A percentile compares a stretch with the other conserved stretches of the same genome.
phyloP scores from a whole-genome alignment of 805 yeast genomes.

The Tetrapisispora fleetii region DNA sequence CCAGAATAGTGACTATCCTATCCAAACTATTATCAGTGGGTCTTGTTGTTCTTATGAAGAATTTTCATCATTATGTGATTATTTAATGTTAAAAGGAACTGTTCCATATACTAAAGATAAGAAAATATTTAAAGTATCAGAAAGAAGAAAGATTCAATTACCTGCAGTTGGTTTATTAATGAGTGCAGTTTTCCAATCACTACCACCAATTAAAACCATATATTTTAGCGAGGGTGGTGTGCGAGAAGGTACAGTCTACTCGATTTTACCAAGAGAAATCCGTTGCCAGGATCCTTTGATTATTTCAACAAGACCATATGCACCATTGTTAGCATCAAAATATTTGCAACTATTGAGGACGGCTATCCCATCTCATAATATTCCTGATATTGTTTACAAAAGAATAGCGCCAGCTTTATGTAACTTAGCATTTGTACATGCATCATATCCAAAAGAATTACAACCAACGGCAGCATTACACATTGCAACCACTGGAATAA shows the following conservation, averaged over 20 bases:
- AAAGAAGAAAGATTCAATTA: constrained; percentile 52
- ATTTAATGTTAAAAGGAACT: constrained; percentile 38
- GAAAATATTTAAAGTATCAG: constrained; percentile 54
- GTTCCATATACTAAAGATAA: constrained; percentile 36
- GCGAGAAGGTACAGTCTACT: constrained; percentile 63
- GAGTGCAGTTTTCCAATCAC: constrained; percentile 50
- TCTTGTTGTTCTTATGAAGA: constrained; percentile 48
- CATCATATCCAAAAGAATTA: constrained; percentile 65
- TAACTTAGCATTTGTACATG: constrained; percentile 66
- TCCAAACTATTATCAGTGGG: constrained; percentile 62
- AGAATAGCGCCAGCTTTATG: constrained; percentile 64
- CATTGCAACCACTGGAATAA: constrained; percentile 63
- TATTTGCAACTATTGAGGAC: constrained; percentile 45
- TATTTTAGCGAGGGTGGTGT: constrained; percentile 72
- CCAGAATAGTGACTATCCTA: constrained; percentile 48
- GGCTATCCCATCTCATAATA: constrained; percentile 46
- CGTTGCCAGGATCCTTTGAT: constrained; percentile 59
- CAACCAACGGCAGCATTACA: constrained; percentile 68
- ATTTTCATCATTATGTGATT: constrained; percentile 42
- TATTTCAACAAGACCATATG: constrained; percentile 62
- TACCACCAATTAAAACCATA: constrained; percentile 51
- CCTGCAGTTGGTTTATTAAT: constrained; percentile 61
- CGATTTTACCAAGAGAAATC: constrained; percentile 46
- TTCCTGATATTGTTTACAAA: constrained; percentile 47
- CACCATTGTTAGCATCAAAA: constrained; percentile 51